Conservation (phyloP, 257 asterid species). For the Leonotis leonurus region DNA sequence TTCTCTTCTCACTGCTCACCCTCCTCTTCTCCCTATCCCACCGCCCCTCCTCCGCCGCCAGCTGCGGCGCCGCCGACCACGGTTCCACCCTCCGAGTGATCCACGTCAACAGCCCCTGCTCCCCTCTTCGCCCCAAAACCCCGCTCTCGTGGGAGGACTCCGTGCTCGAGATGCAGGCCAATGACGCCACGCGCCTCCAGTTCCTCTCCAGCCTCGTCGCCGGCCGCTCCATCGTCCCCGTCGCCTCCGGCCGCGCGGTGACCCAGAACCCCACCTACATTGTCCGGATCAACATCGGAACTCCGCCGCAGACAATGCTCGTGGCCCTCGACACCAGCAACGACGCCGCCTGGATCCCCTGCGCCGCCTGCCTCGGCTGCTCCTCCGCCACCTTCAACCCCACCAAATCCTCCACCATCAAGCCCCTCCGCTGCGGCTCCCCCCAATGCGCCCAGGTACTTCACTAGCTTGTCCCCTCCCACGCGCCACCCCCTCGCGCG, state of each 20-base stretch:
- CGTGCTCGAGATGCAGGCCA: constrained; percentile 63
- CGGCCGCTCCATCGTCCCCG: constrained; percentile 49
- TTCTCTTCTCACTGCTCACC: constrained; percentile 21
- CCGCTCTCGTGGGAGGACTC: constrained; percentile 51
- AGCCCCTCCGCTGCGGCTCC: constrained; percentile 46
- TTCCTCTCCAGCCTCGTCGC: constrained; percentile 62
- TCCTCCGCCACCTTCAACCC: constrained; percentile 36
- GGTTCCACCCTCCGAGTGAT: constrained; percentile 54
- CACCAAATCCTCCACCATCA: constrained; percentile 58
- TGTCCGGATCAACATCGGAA: constrained; percentile 55
- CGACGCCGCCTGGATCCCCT: constrained; percentile 79
- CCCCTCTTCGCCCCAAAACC: constrained; percentile 43
- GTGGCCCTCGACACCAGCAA: constrained; percentile 77
- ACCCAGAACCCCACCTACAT: constrained; percentile 69
- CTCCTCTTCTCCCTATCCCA: constrained; percentile 19
- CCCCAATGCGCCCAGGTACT: constrained; percentile 66
- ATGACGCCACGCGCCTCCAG: constrained; percentile 48
- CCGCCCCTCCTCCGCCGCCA: constrained; percentile 14
- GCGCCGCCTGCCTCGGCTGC: constrained; percentile 69
- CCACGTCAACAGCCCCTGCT: constrained; percentile 61
- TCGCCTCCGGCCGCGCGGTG: constrained; percentile 64
- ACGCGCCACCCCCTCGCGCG: constrained; percentile 12
- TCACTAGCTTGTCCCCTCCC: constrained; percentile 6
- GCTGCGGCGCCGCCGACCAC: constrained; percentile 24
- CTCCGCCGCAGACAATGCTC: constrained; percentile 60